phyloP scores from a whole-genome alignment of 1,284 basidiomycete species.

The Mycena citricolor region DNA sequence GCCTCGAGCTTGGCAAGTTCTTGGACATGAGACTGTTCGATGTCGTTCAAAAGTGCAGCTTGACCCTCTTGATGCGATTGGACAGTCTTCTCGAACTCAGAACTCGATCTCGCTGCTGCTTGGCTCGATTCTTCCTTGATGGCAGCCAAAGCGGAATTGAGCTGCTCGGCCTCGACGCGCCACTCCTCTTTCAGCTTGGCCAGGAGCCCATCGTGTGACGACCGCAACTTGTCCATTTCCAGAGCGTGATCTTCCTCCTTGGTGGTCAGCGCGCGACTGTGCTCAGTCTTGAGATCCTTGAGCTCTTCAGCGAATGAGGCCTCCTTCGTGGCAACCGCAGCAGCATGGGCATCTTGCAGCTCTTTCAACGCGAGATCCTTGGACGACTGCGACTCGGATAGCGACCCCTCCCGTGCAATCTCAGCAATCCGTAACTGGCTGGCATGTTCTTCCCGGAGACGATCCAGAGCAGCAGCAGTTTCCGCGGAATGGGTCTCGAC shows the following conservation, averaged over 20 bases:
- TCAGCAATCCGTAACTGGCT: slow-evolving; percentile 67
- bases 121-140: slow-evolving; percentile 45
- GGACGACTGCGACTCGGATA: slow-evolving; percentile 72
- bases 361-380: slow-evolving; percentile 56
- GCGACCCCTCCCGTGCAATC: slow-evolving; percentile 68
- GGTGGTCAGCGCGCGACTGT: slow-evolving; percentile 47
- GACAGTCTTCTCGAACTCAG: slow-evolving; percentile 53
- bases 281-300: slow-evolving; percentile 62
- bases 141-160: slow-evolving; percentile 45
- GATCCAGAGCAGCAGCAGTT: slow-evolving; percentile 56
- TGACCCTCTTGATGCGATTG: slow-evolving; percentile 56
- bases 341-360: slow-evolving; percentile 66
- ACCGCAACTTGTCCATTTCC: slow-evolving; percentile 44
- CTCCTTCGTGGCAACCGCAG: slow-evolving; percentile 66
- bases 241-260: slow-evolving; percentile 61
- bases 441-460: slow-evolving; percentile 70
- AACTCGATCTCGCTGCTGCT: slow-evolving; percentile 39
- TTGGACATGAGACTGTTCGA: slow-evolving; percentile 54
- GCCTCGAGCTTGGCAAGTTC: slow-evolving; percentile 48
- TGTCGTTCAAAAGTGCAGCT: slow-evolving; percentile 49
- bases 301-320: slow-evolving; percentile 59
- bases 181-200: slow-evolving; percentile 52
- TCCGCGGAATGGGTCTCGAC: slow-evolving; percentile 62
- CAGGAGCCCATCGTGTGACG: slow-evolving; percentile 46
- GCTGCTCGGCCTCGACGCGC: slow-evolving; percentile 48